Percentiles rank a stretch among this genome's conserved stretches.
Conservation (phyloP, 768 basidiomycete species). For the Naematelia aurantialba region DNA sequence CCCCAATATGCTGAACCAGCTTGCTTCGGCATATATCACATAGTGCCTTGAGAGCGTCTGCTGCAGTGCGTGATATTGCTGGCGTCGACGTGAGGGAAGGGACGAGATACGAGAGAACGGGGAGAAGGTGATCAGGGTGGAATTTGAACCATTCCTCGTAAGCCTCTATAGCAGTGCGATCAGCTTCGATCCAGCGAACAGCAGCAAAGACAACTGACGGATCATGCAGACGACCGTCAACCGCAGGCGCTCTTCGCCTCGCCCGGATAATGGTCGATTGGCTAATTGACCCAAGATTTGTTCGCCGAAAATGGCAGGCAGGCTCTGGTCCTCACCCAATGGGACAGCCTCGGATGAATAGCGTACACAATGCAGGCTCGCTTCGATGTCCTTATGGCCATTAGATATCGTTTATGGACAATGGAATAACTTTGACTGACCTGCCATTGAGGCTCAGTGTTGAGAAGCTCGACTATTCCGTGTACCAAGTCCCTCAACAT, state of each 20-base stretch:
- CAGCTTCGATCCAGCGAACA: background rate
- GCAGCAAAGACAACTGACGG: conserved; percentile 57
- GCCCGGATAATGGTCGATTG: conserved; percentile 46
- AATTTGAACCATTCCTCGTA: conserved; percentile 52
- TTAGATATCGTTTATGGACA: background rate
- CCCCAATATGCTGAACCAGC: conserved; percentile 74
- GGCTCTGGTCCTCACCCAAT: conserved; percentile 54
- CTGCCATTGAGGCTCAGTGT: conserved; percentile 60
- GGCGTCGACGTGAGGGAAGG: conserved; percentile 54
- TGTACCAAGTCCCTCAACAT: conserved; percentile 70
- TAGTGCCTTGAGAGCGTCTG: conserved; percentile 74
- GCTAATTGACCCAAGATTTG: conserved; percentile 63
- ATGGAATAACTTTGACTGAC: conserved; percentile 51
- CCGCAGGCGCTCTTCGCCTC: conserved; percentile 60
- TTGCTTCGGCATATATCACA: conserved; percentile 86
- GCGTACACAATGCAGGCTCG: conserved; percentile 77
- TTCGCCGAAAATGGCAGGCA: conserved; percentile 62
- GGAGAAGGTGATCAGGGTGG: conserved; percentile 59
- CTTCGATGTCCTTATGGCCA: conserved; percentile 69
- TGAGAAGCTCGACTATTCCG: conserved; percentile 60
- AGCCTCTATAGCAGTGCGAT: conserved; percentile 31
- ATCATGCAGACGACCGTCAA: conserved; percentile 70
- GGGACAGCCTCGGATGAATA: conserved; percentile 83
- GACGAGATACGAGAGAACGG: conserved; percentile 64
- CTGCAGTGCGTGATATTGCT: conserved; percentile 58